phyloP scores from a whole-genome alignment of 306 rosid species.

The Sicyos baderoa region DNA sequence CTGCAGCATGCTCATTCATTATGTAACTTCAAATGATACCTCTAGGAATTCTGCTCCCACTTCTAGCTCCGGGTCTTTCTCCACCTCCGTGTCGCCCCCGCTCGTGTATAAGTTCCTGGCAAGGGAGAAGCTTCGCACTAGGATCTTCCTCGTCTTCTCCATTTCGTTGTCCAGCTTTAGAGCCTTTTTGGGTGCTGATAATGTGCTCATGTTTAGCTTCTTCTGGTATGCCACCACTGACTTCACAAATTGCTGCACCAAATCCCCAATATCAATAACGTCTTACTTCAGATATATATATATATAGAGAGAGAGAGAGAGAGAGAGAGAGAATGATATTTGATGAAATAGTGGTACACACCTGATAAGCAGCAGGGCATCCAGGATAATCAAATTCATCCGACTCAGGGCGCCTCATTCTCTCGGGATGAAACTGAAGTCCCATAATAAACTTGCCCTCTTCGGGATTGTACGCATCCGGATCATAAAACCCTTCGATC shows the following conservation, averaged over 20 bases:
- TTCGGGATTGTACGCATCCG: slow-evolving; percentile 77
- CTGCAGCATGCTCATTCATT: too few species aligned
- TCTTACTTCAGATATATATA: not conserved
- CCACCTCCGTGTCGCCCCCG: slow-evolving; percentile 28
- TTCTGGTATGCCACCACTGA: slow-evolving; percentile 74
- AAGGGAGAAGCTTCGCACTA: slow-evolving; percentile 64
- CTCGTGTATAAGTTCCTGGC: slow-evolving; percentile 55
- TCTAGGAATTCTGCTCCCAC: slow-evolving; percentile 76
- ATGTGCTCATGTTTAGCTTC: slow-evolving; percentile 36
- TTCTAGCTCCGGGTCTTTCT: slow-evolving; percentile 66
- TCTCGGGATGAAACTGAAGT: slow-evolving; percentile 84
- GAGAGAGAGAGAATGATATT: too few species aligned
- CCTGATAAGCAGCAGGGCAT: slow-evolving; percentile 83
- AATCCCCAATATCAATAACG: not conserved
- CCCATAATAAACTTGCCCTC: slow-evolving; percentile 96
- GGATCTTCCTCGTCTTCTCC: slow-evolving; percentile 55
- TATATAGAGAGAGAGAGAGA: too few species aligned
- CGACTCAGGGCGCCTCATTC: slow-evolving; percentile 67
- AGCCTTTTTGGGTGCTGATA: slow-evolving; percentile 37
- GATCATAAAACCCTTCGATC: slow-evolving; percentile 82
- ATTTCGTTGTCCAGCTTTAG: slow-evolving; percentile 46
- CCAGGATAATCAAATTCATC: slow-evolving; percentile 85
- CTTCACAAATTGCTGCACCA: slow-evolving; percentile 72
- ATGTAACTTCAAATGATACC: too few species aligned
- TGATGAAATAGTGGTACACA: slow-evolving; percentile 19